Conservation (phyloP, 257 asterid species). For the Ilex aquifolium region DNA sequence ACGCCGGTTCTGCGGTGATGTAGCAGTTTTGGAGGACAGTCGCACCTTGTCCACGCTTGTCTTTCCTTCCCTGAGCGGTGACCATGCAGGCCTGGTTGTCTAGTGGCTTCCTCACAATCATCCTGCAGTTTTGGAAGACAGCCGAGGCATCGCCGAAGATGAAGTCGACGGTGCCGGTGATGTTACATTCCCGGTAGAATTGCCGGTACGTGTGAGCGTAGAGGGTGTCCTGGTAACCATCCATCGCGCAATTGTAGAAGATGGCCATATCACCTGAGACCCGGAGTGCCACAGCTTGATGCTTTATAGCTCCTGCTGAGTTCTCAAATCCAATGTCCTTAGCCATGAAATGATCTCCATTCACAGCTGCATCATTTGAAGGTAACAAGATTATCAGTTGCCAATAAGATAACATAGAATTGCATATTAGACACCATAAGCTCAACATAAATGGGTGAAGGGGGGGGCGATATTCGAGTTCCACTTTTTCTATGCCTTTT, state of each 20-base stretch:
- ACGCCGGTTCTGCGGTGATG: constrained; percentile 23
- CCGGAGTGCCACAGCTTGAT: constrained; percentile 66
- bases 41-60: constrained; percentile 15
- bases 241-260: constrained; percentile 41
- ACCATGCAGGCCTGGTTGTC: constrained; percentile 35
- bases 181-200: constrained; percentile 44
- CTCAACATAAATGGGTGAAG: no score
- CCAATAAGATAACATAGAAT: background rate
- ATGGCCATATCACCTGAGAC: constrained; percentile 37
- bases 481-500: no score
- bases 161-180: constrained; percentile 61
- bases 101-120: constrained; percentile 41
- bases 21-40: constrained; percentile 35
- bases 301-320: constrained; percentile 45
- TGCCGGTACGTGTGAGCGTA: constrained; percentile 43
- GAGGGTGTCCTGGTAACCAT: constrained; percentile 57
- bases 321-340: constrained; percentile 55
- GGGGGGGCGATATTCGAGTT: no score
- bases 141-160: constrained; percentile 42
- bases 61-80: constrained; percentile 55
- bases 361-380: constrained; percentile 17
- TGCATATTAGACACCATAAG: no score
- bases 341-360: constrained; percentile 33
- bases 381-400: background rate
- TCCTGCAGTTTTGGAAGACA: constrained; percentile 47